Conservation (phyloP, 208 protist genomes). For the Acanthamoeba healyi region DNA sequence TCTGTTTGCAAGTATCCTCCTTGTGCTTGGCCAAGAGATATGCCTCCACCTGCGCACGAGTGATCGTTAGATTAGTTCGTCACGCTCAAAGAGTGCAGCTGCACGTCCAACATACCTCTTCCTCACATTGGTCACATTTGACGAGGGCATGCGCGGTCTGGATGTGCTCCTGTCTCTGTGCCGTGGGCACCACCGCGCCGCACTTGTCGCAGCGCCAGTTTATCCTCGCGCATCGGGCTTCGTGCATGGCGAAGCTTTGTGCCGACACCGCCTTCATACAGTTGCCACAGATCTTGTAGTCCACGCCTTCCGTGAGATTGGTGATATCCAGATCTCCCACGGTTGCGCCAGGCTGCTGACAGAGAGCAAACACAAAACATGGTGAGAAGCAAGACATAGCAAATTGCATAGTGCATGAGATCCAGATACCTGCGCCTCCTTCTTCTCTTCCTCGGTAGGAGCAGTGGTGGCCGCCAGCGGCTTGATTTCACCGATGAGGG, state of each 20-base stretch:
- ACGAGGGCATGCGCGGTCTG: background rate
- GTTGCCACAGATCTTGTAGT: constrained; percentile 69
- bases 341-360: constrained; percentile 6
- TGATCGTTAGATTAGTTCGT: background rate
- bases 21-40: constrained; percentile 54
- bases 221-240: constrained; percentile 7
- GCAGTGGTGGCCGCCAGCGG: background rate
- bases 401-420: background rate
- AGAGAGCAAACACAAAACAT: too few species aligned
- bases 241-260: constrained; percentile 28
- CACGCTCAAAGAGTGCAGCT: background rate
- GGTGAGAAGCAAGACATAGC: background rate
- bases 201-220: constrained; percentile 74
- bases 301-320: constrained; percentile 34
- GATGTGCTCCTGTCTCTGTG: constrained; percentile 30
- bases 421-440: background rate
- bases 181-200: constrained; percentile 7
- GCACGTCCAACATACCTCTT: constrained; percentile 11
- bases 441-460: constrained; percentile 33
- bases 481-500: constrained; percentile 43
- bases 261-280: background rate
- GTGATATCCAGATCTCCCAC: background rate
- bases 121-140: constrained; percentile 37
- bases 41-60: constrained; percentile 12
- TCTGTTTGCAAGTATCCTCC: constrained; percentile 29